Base-by-base conservation (phyloP, 2,329 filamentous ascomycete species). In the Fusarium sp. region DNA sequence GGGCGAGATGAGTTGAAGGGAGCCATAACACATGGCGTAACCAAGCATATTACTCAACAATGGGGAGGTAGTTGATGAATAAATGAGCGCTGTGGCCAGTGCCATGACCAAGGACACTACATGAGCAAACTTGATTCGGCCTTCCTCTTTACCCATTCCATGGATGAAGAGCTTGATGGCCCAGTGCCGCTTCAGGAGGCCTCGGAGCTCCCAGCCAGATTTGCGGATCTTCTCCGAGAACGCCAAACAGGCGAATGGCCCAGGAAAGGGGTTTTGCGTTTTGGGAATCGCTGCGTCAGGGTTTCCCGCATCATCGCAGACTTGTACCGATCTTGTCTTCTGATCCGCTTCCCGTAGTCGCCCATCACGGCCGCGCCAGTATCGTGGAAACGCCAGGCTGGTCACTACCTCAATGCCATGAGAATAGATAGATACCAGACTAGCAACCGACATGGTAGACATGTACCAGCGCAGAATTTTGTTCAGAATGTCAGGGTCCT, bases 381-480 rank as follows among this genome's bases (percentile, higher is more conserved):
- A 90, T 6, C 84, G 86, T 2, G 96, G 96, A 70, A 96, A 97
- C 12, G 94, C 78, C 62, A 96, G 85, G 2, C 90, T 91, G 3
- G 90, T 87, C 3, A 87, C 74, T 12, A 95, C 84, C 66, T 91
- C 87, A 57, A 96, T 83, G 2, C 84, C 82, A 79, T 98, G 95
- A n/a, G 91, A 91, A 52, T 95, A 83, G 31, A 98, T 87, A 48
- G 90, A 91, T 14, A 91, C 87, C 22, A 96, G 87, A 69, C 94
- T 94, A 70, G 93, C 91, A n/a, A 97, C 83, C 0, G 94, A 94
- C 79, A 96, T 90, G 66, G 90, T 82, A 7, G 93, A 93, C 83
- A 98, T 95, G 85, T 98, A 98, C 79, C 89, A 90, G 44, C 93
- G 92, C 28, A 98, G 85, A 44, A 97, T 89, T 82, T 92, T 93